A percentile compares a stretch with the other conserved stretches of the same genome.
phyloP scores from a whole-genome alignment of 768 basidiomycete genomes.

The Tephrocybe sp. region DNA sequence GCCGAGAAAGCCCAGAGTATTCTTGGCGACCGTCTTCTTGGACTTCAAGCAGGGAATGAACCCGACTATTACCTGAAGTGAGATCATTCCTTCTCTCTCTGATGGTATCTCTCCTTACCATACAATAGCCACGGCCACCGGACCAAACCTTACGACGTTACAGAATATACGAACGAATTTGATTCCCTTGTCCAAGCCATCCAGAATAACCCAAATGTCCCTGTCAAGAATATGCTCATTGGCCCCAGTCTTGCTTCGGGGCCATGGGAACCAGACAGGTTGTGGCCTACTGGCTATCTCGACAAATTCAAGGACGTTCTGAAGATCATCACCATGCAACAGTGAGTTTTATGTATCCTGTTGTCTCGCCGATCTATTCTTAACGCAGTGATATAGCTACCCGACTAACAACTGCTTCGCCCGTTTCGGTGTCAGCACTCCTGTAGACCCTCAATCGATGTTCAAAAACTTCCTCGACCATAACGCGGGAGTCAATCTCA shows the following conservation, averaged over 20 bases:
- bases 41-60: conserved; percentile 73
- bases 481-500: conserved; percentile 45
- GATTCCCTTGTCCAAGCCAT: conserved; percentile 39
- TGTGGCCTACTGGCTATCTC: conserved; percentile 54
- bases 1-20: conserved; percentile 60
- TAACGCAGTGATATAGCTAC: conserved; percentile 43
- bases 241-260: conserved; percentile 62
- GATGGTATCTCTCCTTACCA: neutral
- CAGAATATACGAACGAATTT: conserved; percentile 52
- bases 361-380: too few species aligned
- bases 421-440: conserved; percentile 41
- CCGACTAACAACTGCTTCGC: conserved; percentile 63
- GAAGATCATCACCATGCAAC: conserved; percentile 51
- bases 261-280: conserved; percentile 44
- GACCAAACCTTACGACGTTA: conserved; percentile 23
- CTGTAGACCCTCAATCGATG: conserved; percentile 42
- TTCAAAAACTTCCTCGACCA: conserved; percentile 65
- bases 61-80: conserved; percentile 67
- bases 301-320: conserved; percentile 39
- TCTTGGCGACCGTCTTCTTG: conserved; percentile 62
- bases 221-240: conserved; percentile 45
- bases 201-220: conserved; percentile 31
- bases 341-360: conserved; percentile 32
- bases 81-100: conserved; percentile 4
- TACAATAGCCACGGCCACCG: conserved; percentile 23